Conservation (phyloP, 495 filamentous ascomycete genomes). For the Achaetomiella virescens region DNA sequence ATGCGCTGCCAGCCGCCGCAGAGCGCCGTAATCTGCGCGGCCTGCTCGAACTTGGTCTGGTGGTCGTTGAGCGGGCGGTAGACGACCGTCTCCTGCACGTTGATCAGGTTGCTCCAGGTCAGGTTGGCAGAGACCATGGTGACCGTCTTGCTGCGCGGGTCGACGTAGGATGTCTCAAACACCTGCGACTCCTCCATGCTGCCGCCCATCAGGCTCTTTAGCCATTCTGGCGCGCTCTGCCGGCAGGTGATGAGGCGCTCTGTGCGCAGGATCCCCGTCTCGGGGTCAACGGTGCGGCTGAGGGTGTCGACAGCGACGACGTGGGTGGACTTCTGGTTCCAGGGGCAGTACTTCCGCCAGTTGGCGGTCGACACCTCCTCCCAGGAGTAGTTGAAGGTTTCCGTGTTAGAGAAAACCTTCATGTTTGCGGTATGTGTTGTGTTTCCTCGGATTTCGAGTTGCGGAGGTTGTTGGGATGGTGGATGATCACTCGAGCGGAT, state of each 20-base stretch:
- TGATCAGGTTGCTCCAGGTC: conserved; percentile 80
- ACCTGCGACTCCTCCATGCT: conserved; percentile 68
- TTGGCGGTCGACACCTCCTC: conserved; percentile 98
- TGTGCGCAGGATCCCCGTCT: conserved; percentile 85
- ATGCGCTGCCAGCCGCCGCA: conserved; percentile 96
- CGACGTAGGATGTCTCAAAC: conserved; percentile 92
- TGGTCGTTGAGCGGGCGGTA: conserved; percentile 62
- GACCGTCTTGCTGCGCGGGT: conserved; percentile 71
- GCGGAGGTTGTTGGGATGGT: background rate
- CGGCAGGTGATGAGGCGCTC: conserved; percentile 95
- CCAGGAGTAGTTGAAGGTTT: conserved; percentile 96
- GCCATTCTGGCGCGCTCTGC: conserved; percentile 83
- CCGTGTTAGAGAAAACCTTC: conserved; percentile 87
- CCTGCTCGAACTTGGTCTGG: conserved; percentile 76
- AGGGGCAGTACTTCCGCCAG: conserved; percentile 97
- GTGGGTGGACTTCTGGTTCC: conserved; percentile 93
- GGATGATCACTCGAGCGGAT: conserved; percentile 8
- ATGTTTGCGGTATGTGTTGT: conserved; percentile 43
- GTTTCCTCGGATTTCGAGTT: background rate
- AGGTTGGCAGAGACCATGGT: conserved; percentile 93
- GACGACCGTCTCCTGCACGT: conserved; percentile 80
- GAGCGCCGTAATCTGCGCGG: conserved; percentile 85
- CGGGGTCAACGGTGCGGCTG: conserved; percentile 68
- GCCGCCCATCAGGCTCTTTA: conserved; percentile 66
- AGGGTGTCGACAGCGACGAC: conserved; percentile 93